Evolutionary conservation across 805 yeast species (phyloP).

Genomic region (Wickerhamomyces rabaulensis): DNA sequence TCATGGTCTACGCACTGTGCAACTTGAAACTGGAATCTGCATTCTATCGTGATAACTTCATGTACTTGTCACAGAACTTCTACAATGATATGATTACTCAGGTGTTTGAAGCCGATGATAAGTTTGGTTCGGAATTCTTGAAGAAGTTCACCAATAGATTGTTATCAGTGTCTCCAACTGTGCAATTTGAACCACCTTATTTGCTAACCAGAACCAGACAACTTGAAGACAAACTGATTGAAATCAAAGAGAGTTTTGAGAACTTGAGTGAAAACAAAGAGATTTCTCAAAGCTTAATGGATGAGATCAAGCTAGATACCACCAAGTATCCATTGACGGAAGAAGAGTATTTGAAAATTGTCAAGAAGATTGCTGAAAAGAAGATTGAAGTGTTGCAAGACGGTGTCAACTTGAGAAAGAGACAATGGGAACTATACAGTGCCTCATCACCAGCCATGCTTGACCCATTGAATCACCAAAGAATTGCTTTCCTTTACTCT

Average conservation of each 20-base stretch:
- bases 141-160: slow-evolving; percentile 42
- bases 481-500: slow-evolving; percentile 71
- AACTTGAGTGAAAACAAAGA: slow-evolving; percentile 10
- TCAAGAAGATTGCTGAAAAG: slow-evolving; percentile 26
- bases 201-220: slow-evolving; percentile 49
- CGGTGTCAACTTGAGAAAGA: slow-evolving; percentile 28
- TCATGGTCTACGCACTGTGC: slow-evolving; percentile 72
- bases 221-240: slow-evolving; percentile 37
- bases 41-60: slow-evolving; percentile 64
- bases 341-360: slow-evolving; percentile 28
- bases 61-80: slow-evolving; percentile 39
- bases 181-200: slow-evolving; percentile 66
- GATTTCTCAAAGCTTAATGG: slow-evolving; percentile 19
- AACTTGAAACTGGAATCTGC: slow-evolving; percentile 78
- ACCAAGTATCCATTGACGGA: slow-evolving; percentile 9
- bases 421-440: slow-evolving; percentile 67
- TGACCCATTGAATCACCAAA: slow-evolving; percentile 73
- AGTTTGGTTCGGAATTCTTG: slow-evolving; percentile 34
- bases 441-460: slow-evolving; percentile 49
- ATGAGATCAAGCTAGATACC: slow-evolving; percentile 21
- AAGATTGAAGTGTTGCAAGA: slow-evolving; percentile 27
- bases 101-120: slow-evolving; percentile 17
- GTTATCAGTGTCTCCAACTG: slow-evolving; percentile 82
- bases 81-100: slow-evolving; percentile 23
- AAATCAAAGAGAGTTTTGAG: slow-evolving; percentile 21